Conservation (phyloP, 192 early-diverging fungal genomes). For the Chytriomyces hyalinus region DNA sequence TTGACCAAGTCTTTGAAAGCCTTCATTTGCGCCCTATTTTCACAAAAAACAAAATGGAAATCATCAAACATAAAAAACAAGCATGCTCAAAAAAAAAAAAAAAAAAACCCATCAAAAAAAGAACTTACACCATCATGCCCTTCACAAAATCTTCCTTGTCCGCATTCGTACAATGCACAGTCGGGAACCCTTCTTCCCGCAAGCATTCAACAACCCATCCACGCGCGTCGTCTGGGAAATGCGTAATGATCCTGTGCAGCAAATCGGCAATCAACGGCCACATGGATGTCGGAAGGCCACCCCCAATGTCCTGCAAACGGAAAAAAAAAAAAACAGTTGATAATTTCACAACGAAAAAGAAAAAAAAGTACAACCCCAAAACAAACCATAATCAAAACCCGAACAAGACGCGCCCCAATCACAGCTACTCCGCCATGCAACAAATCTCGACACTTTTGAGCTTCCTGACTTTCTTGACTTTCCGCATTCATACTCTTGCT, state of each 20-base stretch:
- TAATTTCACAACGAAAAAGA: too few species aligned
- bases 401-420: conserved; percentile 12
- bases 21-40: conserved; percentile 26
- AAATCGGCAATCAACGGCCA: conserved; percentile 24
- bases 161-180: conserved; percentile 12
- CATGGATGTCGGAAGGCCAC: conserved; percentile 31
- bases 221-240: conserved; percentile 26
- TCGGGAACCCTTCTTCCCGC: conserved; percentile 34
- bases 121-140: conserved; percentile 36
- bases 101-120: background rate
- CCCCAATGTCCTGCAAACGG: conserved; percentile 9
- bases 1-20: conserved; percentile 37
- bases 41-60: too few species aligned
- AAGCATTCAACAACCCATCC: conserved; percentile 24
- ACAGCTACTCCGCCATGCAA: conserved; percentile 8
- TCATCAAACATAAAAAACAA: background rate
- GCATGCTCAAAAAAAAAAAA: background rate
- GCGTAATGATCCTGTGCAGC: conserved; percentile 22
- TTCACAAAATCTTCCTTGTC: conserved; percentile 40
- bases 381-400: conserved; percentile 7
- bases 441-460: conserved; percentile 12
- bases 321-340: background rate
- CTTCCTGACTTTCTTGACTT: conserved; percentile 13
- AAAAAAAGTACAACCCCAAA: background rate
- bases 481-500: conserved; percentile 10